Evolutionary conservation across 2,329 filamentous ascomycete species (phyloP).

Genomic region (Colletotrichum endophyticum): DNA sequence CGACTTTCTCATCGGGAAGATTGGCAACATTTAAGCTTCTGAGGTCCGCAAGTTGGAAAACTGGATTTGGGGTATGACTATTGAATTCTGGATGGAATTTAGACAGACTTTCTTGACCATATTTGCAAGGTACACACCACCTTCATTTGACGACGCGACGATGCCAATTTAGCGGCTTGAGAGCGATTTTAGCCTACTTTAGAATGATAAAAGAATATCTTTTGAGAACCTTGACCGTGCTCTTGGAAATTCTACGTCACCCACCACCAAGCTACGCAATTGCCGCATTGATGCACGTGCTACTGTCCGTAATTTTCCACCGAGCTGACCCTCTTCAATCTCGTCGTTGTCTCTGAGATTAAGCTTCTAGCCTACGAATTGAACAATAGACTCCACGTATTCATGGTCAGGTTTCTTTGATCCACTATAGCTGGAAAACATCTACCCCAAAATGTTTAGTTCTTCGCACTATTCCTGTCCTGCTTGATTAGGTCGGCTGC

Average conservation of each 20-base stretch:
- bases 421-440: not conserved
- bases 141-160: not conserved
- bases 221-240: not conserved
- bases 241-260: not conserved
- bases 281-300: not conserved
- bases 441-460: not conserved
- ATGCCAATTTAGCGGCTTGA: not conserved
- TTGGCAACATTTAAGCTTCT: not conserved
- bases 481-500: slow-evolving; percentile 38
- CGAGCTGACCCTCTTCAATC: no score
- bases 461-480: not conserved
- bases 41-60: no score
- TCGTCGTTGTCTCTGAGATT: no score
- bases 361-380: no score
- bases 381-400: no score
- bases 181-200: not conserved
- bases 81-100: not conserved
- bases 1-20: slow-evolving; percentile 28
- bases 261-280: not conserved
- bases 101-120: not conserved
- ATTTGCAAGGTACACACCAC: not conserved
- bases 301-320: no score
- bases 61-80: no score
- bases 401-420: no score
- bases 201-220: no score